Base-by-base conservation (phyloP, 2,329 filamentous ascomycete species). In the Didymella pinodella region DNA sequence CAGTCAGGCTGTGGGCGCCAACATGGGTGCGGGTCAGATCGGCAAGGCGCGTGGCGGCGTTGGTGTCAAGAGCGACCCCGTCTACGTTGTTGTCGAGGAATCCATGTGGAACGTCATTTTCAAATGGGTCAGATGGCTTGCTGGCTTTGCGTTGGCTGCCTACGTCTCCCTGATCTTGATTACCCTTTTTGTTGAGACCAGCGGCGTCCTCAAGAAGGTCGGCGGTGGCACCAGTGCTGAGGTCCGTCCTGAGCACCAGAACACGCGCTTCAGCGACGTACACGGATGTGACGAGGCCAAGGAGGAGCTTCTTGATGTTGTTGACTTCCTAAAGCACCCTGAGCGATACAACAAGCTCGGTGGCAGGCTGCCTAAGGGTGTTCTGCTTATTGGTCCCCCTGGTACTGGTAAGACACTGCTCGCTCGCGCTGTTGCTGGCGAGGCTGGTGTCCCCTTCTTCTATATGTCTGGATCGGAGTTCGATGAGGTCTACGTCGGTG, bases 381-480 rank as follows among this genome's bases (percentile, higher is more conserved):
- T 99, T 59, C 85, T 99, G 49, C 86, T 99, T 25, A 92, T 97
- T 72, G 95, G 95, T 0, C 95, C 95, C 73, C 95, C 95, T 51
- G 95, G 95, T 81, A 99, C 95, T 61, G 95, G 95, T 80, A 99
- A 99, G 81, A 99, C 95, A 12, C 86, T 99, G 40, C 86, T 99
- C 61, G 95, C 95, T 63, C 90, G 95, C 71, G 96, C 95, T 54
- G 95, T 99, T 61, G 95, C 95, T 47, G 95, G 95, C 51, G 95
- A 99, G 81, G 93, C 95, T 53, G 95, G 94, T 55, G 95, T 99
- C 18, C 95, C 95, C 1, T 99, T 99, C 84, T 99, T 98, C 84
- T 99, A 97, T 85, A 98, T 99, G 94, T 99, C 95, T 73, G 95
- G 95, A 49, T 96, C 92, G 58, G 95, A 99, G 77, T 99, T 99